These are phyloP conservation scores for Pelargonium citronellum DNA, from an alignment of 441 rosid genomes.

Conservation along the genomic window DNA sequence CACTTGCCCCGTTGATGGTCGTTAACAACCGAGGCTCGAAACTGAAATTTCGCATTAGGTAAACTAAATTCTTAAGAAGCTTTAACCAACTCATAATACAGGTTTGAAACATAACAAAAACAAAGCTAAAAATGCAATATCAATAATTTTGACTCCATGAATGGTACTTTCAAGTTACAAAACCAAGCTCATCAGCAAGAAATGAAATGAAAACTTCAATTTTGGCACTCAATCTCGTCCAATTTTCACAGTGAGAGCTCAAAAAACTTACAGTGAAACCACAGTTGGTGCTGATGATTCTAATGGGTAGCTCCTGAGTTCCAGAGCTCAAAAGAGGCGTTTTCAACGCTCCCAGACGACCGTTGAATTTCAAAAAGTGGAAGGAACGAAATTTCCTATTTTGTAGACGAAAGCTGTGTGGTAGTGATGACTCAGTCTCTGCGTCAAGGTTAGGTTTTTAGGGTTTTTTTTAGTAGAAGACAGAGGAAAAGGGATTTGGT, in stretches of 20 bases:
- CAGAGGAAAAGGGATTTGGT: not conserved
- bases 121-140: not conserved
- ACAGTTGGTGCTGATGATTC: not conserved
- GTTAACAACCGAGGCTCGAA: no score
- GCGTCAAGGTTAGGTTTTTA: not conserved
- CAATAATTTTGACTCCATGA: not conserved
- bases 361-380: slow-evolving; percentile 2
- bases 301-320: not conserved
- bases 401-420: not conserved
- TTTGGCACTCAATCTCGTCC: not conserved
- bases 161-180: not conserved
- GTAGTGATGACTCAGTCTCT: not conserved
- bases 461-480: not conserved
- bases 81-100: not conserved
- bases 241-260: not conserved
- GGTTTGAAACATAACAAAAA: not conserved
- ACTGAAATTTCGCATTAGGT: not conserved
- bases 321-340: slow-evolving; percentile 2
- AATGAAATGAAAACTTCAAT: not conserved
- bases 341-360: not conserved
- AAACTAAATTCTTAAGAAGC: not conserved
- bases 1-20: no score
- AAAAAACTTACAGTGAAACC: not conserved
- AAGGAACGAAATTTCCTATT: not conserved
- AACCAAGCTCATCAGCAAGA: not conserved